These are phyloP conservation scores for Dendrocalamus sinicus DNA, from an alignment of 176 grass and related monocot species.

Conservation along the genomic window DNA sequence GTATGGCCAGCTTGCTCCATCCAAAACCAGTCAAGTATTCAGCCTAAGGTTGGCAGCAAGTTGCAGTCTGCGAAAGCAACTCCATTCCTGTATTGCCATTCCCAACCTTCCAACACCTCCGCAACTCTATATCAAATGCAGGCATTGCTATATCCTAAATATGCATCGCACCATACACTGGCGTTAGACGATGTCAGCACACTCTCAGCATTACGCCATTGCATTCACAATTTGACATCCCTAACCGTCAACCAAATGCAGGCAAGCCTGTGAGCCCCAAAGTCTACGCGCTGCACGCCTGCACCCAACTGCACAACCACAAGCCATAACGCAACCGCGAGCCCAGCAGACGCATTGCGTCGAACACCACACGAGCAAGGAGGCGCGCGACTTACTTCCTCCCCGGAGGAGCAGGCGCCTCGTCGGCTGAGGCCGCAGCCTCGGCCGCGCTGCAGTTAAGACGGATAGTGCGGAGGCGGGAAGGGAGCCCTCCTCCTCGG, in stretches of 20 bases:
- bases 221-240: not conserved
- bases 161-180: not conserved
- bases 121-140: not conserved
- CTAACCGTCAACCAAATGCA: not conserved
- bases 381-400: conserved; percentile 42
- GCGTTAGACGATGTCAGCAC: not conserved
- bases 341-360: conserved; percentile 37
- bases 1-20: not conserved
- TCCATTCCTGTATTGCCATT: not conserved
- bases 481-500: conserved; percentile 41
- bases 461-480: conserved; percentile 32
- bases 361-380: conserved; percentile 33
- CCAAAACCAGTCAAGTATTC: not conserved
- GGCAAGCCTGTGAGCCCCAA: not conserved
- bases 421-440: conserved; percentile 14
- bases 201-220: not conserved
- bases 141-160: not conserved
- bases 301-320: not conserved
- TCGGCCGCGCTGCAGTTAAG: conserved; percentile 43
- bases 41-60: not conserved
- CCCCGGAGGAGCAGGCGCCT: conserved; percentile 37
- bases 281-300: not conserved
- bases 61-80: not conserved
- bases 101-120: not conserved
- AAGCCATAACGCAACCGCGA: not conserved